Percentiles rank a stretch among this genome's conserved stretches.
These are phyloP conservation scores for Camelina hispida DNA, from an alignment of 345 rosid genomes.

Conservation along the genomic window DNA sequence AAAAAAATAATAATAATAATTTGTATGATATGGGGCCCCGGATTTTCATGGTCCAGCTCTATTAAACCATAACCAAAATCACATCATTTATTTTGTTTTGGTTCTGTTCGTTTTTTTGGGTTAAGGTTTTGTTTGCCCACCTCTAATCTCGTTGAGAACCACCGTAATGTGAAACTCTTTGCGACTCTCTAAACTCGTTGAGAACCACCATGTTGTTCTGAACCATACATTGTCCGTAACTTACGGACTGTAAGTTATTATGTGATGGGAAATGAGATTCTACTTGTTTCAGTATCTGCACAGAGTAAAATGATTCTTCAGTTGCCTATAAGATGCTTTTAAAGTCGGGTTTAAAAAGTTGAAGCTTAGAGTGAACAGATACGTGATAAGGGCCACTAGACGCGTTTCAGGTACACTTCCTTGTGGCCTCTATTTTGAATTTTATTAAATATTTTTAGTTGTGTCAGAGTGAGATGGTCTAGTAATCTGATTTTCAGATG, in stretches of 20 bases:
- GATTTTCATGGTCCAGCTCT: no score
- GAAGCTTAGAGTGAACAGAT: conserved; percentile 5
- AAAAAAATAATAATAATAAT: no score
- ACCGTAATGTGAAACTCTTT: no score
- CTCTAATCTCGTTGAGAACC: no score
- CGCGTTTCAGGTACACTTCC: no score
- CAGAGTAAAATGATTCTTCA: conserved; percentile 5
- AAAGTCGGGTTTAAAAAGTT: background rate
- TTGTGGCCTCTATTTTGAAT: background rate
- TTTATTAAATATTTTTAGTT: background rate
- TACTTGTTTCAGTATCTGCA: conserved; percentile 3
- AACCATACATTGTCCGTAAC: conserved; percentile 6
- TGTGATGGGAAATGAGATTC: background rate
- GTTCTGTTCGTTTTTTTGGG: no score
- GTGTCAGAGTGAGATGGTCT: background rate
- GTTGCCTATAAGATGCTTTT: conserved; percentile 19
- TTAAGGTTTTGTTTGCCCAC: no score
- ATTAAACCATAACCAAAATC: no score
- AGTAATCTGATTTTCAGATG: background rate
- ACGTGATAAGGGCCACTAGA: background rate
- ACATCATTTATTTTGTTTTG: no score
- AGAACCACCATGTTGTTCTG: background rate
- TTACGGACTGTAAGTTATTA: background rate
- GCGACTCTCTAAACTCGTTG: no score
- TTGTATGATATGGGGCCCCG: no score